Conservation (phyloP, 2,329 filamentous ascomycete genomes). For the Colletotrichum lindemuthianum region DNA sequence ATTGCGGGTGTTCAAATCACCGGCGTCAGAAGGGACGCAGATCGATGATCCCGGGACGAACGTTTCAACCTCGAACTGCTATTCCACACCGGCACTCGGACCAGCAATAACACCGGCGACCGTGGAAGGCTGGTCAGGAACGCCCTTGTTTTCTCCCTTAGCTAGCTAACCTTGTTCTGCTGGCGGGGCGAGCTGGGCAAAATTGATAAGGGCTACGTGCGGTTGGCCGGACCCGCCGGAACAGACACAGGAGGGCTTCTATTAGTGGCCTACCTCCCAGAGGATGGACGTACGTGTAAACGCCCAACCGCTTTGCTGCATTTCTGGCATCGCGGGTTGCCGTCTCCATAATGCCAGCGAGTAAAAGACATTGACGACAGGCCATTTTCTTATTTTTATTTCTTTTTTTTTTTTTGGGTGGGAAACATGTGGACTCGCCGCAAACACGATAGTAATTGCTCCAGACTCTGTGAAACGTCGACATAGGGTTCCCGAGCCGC, state of each 20-base stretch:
- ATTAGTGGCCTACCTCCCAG: neutral
- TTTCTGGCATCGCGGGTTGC: too few species aligned
- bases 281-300: too few species aligned
- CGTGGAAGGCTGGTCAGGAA: slow-evolving; percentile 1
- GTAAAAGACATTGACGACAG: too few species aligned
- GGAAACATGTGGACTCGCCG: too few species aligned
- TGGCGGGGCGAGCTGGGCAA: slow-evolving; percentile 19
- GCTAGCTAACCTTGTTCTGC: slow-evolving; percentile 24
- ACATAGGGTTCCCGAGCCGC: too few species aligned
- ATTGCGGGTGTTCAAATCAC: neutral
- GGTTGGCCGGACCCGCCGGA: slow-evolving; percentile 29
- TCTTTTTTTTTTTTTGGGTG: too few species aligned
- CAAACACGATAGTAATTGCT: too few species aligned
- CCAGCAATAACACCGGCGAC: slow-evolving; percentile 21
- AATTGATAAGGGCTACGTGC: neutral
- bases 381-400: too few species aligned
- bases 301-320: too few species aligned
- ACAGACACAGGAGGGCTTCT: neutral
- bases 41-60: slow-evolving; percentile 35
- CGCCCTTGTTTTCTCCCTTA: slow-evolving; percentile 12
- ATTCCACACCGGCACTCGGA: slow-evolving; percentile 22
- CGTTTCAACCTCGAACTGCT: slow-evolving; percentile 36
- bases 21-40: slow-evolving; percentile 8
- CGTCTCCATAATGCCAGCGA: too few species aligned
- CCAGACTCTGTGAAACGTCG: too few species aligned